Base-by-base conservation (phyloP, 2,329 filamentous ascomycete genomes). In the Capronia americana region DNA sequence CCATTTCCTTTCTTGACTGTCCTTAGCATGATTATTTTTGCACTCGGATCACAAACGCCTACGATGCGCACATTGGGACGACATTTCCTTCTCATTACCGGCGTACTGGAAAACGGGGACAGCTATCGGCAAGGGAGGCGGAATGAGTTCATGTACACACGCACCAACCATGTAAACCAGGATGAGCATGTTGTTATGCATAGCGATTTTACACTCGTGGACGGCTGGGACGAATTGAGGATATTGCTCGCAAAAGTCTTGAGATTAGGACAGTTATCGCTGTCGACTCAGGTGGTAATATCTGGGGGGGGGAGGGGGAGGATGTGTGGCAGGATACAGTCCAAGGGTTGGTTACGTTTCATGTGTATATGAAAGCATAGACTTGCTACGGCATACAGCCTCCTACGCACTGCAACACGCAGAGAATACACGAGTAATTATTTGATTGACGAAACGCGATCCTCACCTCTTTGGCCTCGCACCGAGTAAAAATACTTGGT, bases 1-100 rank as follows among this genome's bases (percentile, higher is more conserved):
- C 23, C n/a, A 55, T 65, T 68, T 61, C 48, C 34, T 58, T 71
- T 71, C 67, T 69, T 57, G 28, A 67, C 61, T 69, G 66, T 70
- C 61, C 50, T 69, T 67, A 64, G 61, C 66, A 66, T 57, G 24
- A 44, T 55, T 61, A 12, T 28, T 63, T 66, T 67, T 34, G n/a
- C 53, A 55, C 57, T 66, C 63, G 64, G 64, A 61, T 51, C 61
- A 46, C 23, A 46, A 56, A 32, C 44, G 44, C 38, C 24, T 14
- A 55, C 57, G 48, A 46, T 23, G 32, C 58, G 38, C 61, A 59
- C 38, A 57, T 41, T 24, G 50, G 48, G 23, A 53, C 54, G 60
- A 54, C 56, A 46, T 63, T 60, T 54, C 48, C 23, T 61, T 63
- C 26, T 38, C 53, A 53, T 61, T 57, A 58, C 38, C 26, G 63